A percentile compares a stretch with the other conserved stretches of the same genome.
phyloP scores from a whole-genome alignment of 148 eudicot species.

The Heliosperma pusillum region DNA sequence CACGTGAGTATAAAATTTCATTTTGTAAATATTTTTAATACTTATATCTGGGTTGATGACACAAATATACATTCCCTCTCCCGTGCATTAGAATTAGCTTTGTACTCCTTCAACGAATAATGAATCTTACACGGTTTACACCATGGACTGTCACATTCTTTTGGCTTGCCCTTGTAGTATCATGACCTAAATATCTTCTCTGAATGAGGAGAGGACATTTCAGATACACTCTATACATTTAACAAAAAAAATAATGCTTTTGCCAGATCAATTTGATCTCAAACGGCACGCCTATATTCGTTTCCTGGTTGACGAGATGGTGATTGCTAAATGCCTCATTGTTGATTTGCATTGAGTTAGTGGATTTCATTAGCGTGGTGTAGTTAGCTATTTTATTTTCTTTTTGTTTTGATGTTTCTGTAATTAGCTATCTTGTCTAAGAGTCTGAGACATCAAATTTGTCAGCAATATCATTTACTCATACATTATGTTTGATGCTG shows the following conservation, averaged over 20 bases:
- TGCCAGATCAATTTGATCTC: neutral
- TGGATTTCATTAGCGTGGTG: neutral
- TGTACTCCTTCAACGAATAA: neutral
- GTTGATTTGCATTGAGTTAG: neutral
- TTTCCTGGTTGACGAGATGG: neutral
- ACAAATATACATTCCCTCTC: neutral
- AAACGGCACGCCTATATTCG: neutral
- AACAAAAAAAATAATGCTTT: neutral
- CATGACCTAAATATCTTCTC: neutral
- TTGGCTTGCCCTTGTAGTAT: neutral
- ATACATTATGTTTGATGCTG: neutral
- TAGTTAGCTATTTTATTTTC: neutral
- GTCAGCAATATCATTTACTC: neutral
- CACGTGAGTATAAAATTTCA: constrained; percentile 51
- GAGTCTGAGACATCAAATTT: neutral
- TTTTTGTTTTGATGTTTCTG: neutral
- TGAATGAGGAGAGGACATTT: constrained; percentile 1
- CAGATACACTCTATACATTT: neutral
- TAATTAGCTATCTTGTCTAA: neutral
- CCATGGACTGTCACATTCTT: no score
- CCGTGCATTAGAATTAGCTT: neutral
- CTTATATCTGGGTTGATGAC: neutral
- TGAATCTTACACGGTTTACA: neutral
- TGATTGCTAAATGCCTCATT: neutral
- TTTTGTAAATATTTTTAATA: neutral